Percentiles rank a stretch among this genome's conserved stretches.
phyloP scores from a whole-genome alignment of 2,329 filamentous ascomycete genomes.

The Pseudogymnoascus sp. region DNA sequence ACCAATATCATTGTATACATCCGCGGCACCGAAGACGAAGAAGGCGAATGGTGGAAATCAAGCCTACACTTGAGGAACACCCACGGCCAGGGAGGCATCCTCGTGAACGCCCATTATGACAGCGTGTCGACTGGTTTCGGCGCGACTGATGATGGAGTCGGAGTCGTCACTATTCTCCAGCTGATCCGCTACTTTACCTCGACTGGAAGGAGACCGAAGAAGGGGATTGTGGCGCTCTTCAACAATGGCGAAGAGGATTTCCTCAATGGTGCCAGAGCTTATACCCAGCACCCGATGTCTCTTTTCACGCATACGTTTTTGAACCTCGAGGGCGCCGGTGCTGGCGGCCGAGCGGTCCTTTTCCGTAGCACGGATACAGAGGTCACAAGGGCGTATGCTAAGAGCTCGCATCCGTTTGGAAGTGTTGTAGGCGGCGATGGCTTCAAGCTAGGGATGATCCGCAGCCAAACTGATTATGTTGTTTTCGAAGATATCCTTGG shows the following conservation, averaged over 20 bases:
- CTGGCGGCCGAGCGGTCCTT: constrained; percentile 77
- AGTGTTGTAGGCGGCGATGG: constrained; percentile 76
- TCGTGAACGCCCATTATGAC: constrained; percentile 89
- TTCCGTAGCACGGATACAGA: constrained; percentile 86
- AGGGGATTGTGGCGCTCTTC: constrained; percentile 75
- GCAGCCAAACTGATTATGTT: constrained; percentile 83
- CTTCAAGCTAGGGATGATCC: constrained; percentile 70
- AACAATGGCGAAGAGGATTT: constrained; percentile 97
- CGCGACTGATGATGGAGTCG: constrained; percentile 89
- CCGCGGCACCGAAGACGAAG: constrained; percentile 67
- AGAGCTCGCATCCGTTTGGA: constrained; percentile 70
- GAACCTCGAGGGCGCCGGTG: constrained; percentile 91
- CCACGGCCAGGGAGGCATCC: constrained; percentile 63
- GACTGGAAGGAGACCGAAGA: constrained; percentile 62
- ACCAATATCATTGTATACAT: constrained; percentile 91
- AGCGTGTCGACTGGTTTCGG: constrained; percentile 88
- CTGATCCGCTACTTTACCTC: constrained; percentile 80
- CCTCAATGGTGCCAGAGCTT: constrained; percentile 78
- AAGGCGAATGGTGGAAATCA: constrained; percentile 65
- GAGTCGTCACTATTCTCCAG: constrained; percentile 79
- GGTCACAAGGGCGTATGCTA: constrained; percentile 71
- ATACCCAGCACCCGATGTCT: constrained; percentile 74
- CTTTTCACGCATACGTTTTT: constrained; percentile 80
- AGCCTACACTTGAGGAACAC: constrained; percentile 36
- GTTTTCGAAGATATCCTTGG: constrained; percentile 73